Conservation (phyloP, 352 stramenopile genomes). For the Phytopythium helicoides region DNA sequence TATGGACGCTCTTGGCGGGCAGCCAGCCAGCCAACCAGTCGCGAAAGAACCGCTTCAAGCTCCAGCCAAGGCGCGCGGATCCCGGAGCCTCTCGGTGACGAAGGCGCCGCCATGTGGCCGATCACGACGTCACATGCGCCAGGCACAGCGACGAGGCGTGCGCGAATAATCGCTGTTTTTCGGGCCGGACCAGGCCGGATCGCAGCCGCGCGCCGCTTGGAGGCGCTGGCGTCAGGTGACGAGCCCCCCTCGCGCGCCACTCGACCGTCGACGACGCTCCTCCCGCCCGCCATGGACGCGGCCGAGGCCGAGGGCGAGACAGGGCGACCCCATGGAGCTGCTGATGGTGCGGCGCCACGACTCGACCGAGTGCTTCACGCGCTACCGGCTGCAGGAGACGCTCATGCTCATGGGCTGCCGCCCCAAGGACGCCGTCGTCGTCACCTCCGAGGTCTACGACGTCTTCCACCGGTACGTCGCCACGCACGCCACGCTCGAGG, state of each 20-base stretch:
- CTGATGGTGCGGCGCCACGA: constrained; percentile 58
- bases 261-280: too few relatives aligned
- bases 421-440: constrained; percentile 64
- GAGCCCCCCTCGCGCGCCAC: too few relatives aligned
- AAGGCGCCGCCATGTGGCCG: too few relatives aligned
- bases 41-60: too few relatives aligned
- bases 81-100: too few relatives aligned
- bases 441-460: constrained; percentile 67
- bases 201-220: not conserved
- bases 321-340: constrained; percentile 81
- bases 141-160: too few relatives aligned
- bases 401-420: constrained; percentile 88
- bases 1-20: too few relatives aligned
- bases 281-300: constrained; percentile 46
- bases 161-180: not conserved
- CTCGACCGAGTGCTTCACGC: constrained; percentile 64
- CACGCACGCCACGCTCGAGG: constrained; percentile 9
- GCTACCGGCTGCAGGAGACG: constrained; percentile 83
- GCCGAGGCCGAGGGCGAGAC: constrained; percentile 53
- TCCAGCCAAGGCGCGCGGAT: too few relatives aligned
- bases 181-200: not conserved
- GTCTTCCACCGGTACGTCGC: constrained; percentile 55
- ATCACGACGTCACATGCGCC: too few relatives aligned
- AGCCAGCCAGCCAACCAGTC: too few relatives aligned
- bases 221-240: not conserved